Percentiles rank a stretch among this genome's conserved stretches.
These are phyloP conservation scores for Suillus alpinus DNA, from an alignment of 768 basidiomycete species.

Conservation along the genomic window DNA sequence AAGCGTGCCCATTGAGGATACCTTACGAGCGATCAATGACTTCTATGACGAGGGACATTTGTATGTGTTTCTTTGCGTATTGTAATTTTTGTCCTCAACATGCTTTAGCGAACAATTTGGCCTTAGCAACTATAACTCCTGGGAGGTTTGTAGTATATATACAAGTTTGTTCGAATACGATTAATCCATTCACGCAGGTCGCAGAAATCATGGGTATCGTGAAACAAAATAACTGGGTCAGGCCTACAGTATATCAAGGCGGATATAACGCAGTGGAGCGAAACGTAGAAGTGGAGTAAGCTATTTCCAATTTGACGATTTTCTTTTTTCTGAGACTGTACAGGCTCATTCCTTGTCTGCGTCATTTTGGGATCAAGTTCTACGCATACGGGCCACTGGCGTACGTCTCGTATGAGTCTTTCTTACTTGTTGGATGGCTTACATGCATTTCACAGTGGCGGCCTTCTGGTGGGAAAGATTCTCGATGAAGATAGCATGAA, in stretches of 20 bases:
- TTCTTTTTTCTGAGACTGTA: background rate
- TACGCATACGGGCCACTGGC: slow-evolving; percentile 22
- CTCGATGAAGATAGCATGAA: slow-evolving; percentile 12
- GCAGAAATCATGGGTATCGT: slow-evolving; percentile 46
- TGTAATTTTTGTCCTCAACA: background rate
- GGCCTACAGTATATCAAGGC: slow-evolving; percentile 49
- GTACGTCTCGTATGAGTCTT: slow-evolving; percentile 1
- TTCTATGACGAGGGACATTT: slow-evolving; percentile 53
- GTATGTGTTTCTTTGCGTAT: slow-evolving; percentile 23
- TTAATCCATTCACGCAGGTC: slow-evolving; percentile 23
- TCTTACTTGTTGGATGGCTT: background rate
- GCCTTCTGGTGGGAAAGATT: slow-evolving; percentile 14
- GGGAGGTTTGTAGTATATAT: slow-evolving; percentile 27
- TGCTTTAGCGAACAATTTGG: slow-evolving; percentile 14
- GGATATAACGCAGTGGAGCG: slow-evolving; percentile 46
- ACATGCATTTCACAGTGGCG: slow-evolving; percentile 5
- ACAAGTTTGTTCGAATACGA: background rate
- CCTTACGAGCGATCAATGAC: slow-evolving; percentile 43
- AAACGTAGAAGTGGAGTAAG: slow-evolving; percentile 33
- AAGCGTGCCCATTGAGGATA: slow-evolving; percentile 43
- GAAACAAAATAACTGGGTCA: slow-evolving; percentile 43
- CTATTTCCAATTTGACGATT: background rate
- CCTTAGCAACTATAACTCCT: slow-evolving; percentile 22
- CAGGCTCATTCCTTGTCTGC: slow-evolving; percentile 39
- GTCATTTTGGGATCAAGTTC: slow-evolving; percentile 40